Percentiles rank a stretch among this genome's conserved stretches.
Conservation (phyloP, 768 basidiomycete species). For the Tricholoma saponaceum region DNA sequence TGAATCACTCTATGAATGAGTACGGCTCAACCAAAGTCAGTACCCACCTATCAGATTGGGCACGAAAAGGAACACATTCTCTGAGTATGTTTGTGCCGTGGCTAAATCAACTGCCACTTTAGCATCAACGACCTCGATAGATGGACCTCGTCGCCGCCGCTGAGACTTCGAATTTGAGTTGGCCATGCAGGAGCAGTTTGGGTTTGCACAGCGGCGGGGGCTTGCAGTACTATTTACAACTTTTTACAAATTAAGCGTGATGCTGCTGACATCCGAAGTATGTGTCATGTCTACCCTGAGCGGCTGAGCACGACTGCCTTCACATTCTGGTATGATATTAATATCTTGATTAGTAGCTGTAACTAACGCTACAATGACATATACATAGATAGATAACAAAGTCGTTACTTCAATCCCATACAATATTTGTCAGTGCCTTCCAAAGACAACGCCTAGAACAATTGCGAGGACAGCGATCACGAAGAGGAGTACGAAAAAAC, state of each 20-base stretch:
- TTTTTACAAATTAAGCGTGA: not conserved
- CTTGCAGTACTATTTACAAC: not conserved
- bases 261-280: not conserved
- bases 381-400: not conserved
- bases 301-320: too few relatives aligned
- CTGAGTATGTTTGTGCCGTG: constrained; percentile 80
- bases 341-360: not conserved
- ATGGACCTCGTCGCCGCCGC: constrained; percentile 42
- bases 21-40: constrained; percentile 1
- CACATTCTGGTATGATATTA: too few relatives aligned
- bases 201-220: not conserved
- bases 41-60: constrained; percentile 91
- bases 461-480: constrained; percentile 55
- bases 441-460: constrained; percentile 48
- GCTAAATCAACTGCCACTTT: constrained; percentile 86
- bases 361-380: not conserved
- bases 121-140: constrained; percentile 74
- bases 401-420: not conserved
- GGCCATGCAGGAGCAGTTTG: constrained; percentile 19
- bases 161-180: constrained; percentile 22
- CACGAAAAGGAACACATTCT: constrained; percentile 96
- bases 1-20: constrained; percentile 3
- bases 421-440: constrained; percentile 11
- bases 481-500: constrained; percentile 61
- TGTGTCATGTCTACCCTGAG: constrained; percentile 3